phyloP scores from a whole-genome alignment of 1,139 yeast species.

The Nematodospora anomalae region DNA sequence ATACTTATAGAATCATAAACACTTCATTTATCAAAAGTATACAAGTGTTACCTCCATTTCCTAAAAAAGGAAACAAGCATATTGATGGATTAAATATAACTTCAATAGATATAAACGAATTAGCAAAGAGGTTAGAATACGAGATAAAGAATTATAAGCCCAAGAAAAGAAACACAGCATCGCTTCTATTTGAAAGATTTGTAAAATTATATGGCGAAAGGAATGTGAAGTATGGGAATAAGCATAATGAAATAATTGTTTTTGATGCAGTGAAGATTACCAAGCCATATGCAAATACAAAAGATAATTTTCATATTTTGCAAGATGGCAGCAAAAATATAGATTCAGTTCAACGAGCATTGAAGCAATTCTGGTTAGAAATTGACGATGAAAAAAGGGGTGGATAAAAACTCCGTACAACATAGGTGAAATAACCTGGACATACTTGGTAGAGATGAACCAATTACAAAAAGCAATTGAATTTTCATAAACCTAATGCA shows the following conservation, averaged over 20 bases:
- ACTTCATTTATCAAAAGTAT: constrained; percentile 58
- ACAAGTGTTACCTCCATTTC: constrained; percentile 35
- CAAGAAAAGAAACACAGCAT: constrained; percentile 1
- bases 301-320: constrained; percentile 20
- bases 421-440: neutral
- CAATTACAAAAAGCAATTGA: too few species aligned
- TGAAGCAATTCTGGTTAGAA: constrained; percentile 57
- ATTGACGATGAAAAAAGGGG: constrained; percentile 55
- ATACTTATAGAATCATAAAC: constrained; percentile 54
- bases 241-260: constrained; percentile 20
- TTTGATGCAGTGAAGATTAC: constrained; percentile 27
- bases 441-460: too few species aligned
- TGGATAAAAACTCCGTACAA: too few species aligned
- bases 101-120: constrained; percentile 18
- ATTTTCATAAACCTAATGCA: too few species aligned
- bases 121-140: constrained; percentile 19
- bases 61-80: constrained; percentile 17
- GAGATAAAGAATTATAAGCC: constrained; percentile 16
- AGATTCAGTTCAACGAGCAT: constrained; percentile 50
- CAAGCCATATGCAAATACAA: constrained; percentile 32
- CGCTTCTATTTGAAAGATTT: constrained; percentile 21
- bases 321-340: constrained; percentile 28
- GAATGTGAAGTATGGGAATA: constrained; percentile 27
- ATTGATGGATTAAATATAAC: constrained; percentile 8
- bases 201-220: constrained; percentile 22